These are phyloP conservation scores for Dimocarpus longan DNA, from an alignment of 345 rosid species.

Conservation along the genomic window DNA sequence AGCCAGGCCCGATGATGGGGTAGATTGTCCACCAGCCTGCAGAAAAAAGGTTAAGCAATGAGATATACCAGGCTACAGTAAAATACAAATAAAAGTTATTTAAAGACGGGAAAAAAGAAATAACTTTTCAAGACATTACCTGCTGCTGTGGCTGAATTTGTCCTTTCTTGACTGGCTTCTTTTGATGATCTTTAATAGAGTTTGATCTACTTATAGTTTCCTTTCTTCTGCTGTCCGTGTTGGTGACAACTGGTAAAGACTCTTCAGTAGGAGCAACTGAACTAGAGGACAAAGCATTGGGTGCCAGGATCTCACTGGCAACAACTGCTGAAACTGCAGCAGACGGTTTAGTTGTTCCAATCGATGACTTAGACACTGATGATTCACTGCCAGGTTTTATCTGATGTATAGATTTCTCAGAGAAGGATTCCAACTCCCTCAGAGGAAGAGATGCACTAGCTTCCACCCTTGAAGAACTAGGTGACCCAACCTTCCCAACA, in stretches of 20 bases:
- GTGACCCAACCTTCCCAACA: slow-evolving; percentile 47
- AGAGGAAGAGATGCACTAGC: slow-evolving; percentile 32
- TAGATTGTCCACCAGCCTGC: slow-evolving; percentile 43
- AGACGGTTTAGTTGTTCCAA: slow-evolving; percentile 33
- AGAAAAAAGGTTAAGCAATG: not conserved
- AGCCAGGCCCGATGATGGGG: slow-evolving; percentile 20
- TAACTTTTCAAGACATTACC: slow-evolving; percentile 36
- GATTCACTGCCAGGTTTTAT: slow-evolving; percentile 42
- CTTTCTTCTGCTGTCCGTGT: slow-evolving; percentile 39
- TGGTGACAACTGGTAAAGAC: slow-evolving; percentile 19
- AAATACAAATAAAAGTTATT: not conserved
- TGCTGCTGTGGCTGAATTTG: slow-evolving; percentile 38
- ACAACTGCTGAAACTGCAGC: slow-evolving; percentile 29
- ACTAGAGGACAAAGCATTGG: slow-evolving; percentile 23
- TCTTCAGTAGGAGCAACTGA: slow-evolving; percentile 37
- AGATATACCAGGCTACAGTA: not conserved
- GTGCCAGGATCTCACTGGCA: slow-evolving; percentile 17
- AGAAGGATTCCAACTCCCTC: slow-evolving; percentile 38
- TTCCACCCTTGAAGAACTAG: slow-evolving; percentile 45
- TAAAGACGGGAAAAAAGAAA: not conserved
- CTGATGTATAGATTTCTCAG: slow-evolving; percentile 39
- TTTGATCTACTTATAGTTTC: slow-evolving; percentile 50
- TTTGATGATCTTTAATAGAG: slow-evolving; percentile 57
- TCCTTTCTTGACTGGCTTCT: slow-evolving; percentile 45
- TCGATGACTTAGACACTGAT: slow-evolving; percentile 27